A percentile compares a stretch with the other conserved stretches of the same genome.
These are phyloP conservation scores for Boletus subcaerulescens DNA, from an alignment of 768 basidiomycete genomes.

Conservation along the genomic window DNA sequence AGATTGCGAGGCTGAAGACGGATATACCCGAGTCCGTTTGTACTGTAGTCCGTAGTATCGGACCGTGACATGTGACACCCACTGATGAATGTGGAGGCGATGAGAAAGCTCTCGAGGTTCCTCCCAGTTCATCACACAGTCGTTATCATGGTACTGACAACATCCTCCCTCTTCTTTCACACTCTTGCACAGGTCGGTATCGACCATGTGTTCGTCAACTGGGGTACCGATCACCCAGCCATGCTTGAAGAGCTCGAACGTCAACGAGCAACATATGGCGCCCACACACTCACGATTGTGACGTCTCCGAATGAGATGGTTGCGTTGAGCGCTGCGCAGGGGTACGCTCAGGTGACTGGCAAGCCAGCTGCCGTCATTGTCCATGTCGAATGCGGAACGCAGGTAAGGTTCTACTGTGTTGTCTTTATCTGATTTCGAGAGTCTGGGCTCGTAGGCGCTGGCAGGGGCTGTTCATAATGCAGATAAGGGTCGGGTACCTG, in stretches of 20 bases:
- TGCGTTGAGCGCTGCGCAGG: constrained; percentile 68
- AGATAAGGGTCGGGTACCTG: constrained; percentile 55
- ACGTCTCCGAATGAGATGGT: constrained; percentile 80
- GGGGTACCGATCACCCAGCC: constrained; percentile 75
- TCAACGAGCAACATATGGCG: constrained; percentile 40
- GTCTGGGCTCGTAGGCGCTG: constrained; percentile 42
- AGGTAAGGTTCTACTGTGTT: constrained; percentile 35
- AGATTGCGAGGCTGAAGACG: too few species aligned
- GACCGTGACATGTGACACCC: too few species aligned
- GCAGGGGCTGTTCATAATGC: constrained; percentile 74
- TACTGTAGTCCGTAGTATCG: too few species aligned
- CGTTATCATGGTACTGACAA: constrained; percentile 44
- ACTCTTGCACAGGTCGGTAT: constrained; percentile 55
- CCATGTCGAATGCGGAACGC: constrained; percentile 71
- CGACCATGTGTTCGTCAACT: constrained; percentile 70
- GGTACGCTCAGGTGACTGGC: constrained; percentile 62
- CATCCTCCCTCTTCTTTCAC: constrained; percentile 60
- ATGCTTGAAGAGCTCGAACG: constrained; percentile 66
- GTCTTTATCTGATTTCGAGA: too few species aligned
- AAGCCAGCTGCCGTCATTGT: constrained; percentile 71
- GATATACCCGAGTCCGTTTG: too few species aligned
- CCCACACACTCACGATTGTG: constrained; percentile 49
- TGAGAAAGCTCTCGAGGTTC: too few species aligned
- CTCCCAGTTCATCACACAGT: neutral
- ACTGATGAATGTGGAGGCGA: too few species aligned